Base-by-base conservation (phyloP, 495 filamentous ascomycete genomes). In the Penicillium arizonense region DNA sequence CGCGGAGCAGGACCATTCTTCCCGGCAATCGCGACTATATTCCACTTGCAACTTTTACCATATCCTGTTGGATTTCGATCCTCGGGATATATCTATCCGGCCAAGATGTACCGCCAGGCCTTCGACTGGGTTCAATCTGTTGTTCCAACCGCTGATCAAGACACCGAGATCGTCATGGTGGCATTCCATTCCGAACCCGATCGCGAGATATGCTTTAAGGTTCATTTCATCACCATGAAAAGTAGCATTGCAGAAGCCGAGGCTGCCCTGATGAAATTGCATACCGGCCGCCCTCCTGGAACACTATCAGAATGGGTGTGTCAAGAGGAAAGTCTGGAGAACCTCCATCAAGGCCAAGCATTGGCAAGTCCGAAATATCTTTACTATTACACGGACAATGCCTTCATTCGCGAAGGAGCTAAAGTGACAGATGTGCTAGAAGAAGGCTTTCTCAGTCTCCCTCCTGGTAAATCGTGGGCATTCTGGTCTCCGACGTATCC, bases 1-100 rank as follows among this genome's bases (percentile, higher is more conserved):
- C 63, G 76, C 18, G 79, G 80, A 18, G 73, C 78, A 9, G 80
- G 80, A 14, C 79, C 79, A 57, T 71, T 74, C 5, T 81, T 81
- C 45, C 78, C 78, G 1, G 80, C 67, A 5, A 62, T 83, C 11
- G 72, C 78, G 9, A 77, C 76, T 1, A 50, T 61, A 10, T 81
- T 81, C 46, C 69, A 81, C 35, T 69, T 81, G 8, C 53, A 59
- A 11, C 58, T 72, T 11, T 59, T 69, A 2, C 59, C 63, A 16
- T 58, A 60, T 13, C 57, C 57, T 5, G 41, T 47, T 44, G 46
- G 58, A 33, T 70, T 81, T 59, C 69, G 61, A 12, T 69, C 72
- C 2, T 76, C 71, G 2, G 64, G 68, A 11, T 81, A 79, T 55
- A 57, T 77, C 14, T 80, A 72, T 36, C 75, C 72, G 1, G 59